These are phyloP conservation scores for Ballota nigra DNA, from an alignment of 257 asterid genomes.

Conservation along the genomic window DNA sequence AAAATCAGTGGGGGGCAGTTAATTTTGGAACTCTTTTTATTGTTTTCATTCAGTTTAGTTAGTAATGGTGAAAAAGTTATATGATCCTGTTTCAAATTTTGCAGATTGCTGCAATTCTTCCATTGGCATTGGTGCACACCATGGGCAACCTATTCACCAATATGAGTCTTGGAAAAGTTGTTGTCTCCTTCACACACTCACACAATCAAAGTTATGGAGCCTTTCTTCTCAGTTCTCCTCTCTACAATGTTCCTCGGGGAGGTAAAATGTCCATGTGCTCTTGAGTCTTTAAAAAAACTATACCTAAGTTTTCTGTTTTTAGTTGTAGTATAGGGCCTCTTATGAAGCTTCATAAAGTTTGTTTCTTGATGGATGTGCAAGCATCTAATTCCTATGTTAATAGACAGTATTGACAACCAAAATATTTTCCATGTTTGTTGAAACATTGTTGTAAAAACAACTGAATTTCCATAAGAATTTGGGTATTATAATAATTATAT, in stretches of 20 bases:
- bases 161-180: no score
- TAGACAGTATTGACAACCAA: not conserved
- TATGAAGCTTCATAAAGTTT: slow-evolving; percentile 6
- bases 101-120: slow-evolving; percentile 87
- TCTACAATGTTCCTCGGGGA: slow-evolving; percentile 97
- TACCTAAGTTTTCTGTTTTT: not conserved
- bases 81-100: slow-evolving; percentile 13
- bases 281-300: not conserved
- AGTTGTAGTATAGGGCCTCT: not conserved
- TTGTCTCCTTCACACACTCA: no score
- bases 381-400: not conserved
- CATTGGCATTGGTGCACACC: slow-evolving; percentile 84
- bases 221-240: slow-evolving; percentile 91
- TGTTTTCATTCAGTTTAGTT: not conserved
- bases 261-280: slow-evolving; percentile 39
- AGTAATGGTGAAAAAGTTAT: not conserved
- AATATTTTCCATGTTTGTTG: not conserved
- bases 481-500: not conserved
- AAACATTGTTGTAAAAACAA: not conserved
- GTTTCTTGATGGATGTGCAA: not conserved
- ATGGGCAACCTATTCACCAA: slow-evolving; percentile 94
- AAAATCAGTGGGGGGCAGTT: slow-evolving; percentile 91
- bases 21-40: not conserved
- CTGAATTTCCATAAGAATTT: not conserved
- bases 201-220: slow-evolving; percentile 99